These are phyloP conservation scores for Phlebiopsis gigantea DNA, from an alignment of 768 basidiomycete species.

Conservation along the genomic window DNA sequence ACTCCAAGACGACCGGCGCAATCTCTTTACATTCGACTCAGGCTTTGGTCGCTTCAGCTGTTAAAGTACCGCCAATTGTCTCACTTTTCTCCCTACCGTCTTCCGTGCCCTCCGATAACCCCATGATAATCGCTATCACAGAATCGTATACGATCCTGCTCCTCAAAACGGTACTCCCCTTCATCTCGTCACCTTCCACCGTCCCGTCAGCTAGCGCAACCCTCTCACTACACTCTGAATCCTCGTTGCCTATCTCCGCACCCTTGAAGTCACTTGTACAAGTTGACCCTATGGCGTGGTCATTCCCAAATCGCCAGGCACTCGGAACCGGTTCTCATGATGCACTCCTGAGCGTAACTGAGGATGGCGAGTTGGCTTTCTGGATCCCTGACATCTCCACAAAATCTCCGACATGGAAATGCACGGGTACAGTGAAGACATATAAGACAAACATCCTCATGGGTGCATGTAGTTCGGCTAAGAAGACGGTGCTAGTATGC, in stretches of 20 bases:
- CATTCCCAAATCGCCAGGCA: conserved; percentile 19
- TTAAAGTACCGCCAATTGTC: conserved; percentile 46
- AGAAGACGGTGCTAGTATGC: conserved; percentile 89
- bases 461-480: conserved; percentile 84
- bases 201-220: conserved; percentile 24
- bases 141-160: conserved; percentile 54
- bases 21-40: conserved; percentile 47
- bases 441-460: conserved; percentile 57
- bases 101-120: conserved; percentile 28
- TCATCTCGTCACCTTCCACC: background rate
- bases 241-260: conserved; percentile 45
- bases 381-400: conserved; percentile 58
- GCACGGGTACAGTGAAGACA: conserved; percentile 73
- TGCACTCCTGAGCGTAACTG: conserved; percentile 72
- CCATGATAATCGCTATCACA: conserved; percentile 60
- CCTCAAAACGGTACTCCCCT: conserved; percentile 35
- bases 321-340: conserved; percentile 43
- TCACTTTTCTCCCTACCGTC: conserved; percentile 67
- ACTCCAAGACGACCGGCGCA: conserved; percentile 38
- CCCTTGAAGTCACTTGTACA: conserved; percentile 51
- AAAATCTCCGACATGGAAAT: conserved; percentile 42
- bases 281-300: conserved; percentile 89
- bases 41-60: conserved; percentile 27
- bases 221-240: conserved; percentile 43
- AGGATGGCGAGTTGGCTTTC: conserved; percentile 76